Percentiles rank a stretch among this genome's conserved stretches.
These are phyloP conservation scores for Volutella citrinella DNA, from an alignment of 2,329 filamentous ascomycete genomes.

Conservation along the genomic window DNA sequence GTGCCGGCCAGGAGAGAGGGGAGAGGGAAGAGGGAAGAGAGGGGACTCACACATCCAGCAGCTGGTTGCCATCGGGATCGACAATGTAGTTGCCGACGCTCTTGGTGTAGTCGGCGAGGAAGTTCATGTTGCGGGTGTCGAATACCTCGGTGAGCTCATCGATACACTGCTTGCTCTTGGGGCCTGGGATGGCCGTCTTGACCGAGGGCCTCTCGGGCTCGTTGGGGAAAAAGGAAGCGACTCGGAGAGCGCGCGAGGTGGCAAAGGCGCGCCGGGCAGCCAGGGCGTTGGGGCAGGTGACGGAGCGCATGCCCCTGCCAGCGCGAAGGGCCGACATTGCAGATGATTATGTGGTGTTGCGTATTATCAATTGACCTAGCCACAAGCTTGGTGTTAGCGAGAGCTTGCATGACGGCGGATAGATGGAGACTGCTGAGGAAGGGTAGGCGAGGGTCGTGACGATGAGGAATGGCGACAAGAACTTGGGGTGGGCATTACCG, in stretches of 20 bases:
- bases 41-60: slow-evolving; percentile 65
- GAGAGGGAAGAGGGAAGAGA: too few relatives aligned
- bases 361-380: too few relatives aligned
- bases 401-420: too few relatives aligned
- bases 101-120: slow-evolving; percentile 72
- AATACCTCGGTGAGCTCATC: slow-evolving; percentile 75
- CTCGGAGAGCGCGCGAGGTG: slow-evolving; percentile 19
- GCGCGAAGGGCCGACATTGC: slow-evolving; percentile 31
- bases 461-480: too few relatives aligned
- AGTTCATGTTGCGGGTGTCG: slow-evolving; percentile 82
- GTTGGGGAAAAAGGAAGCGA: slow-evolving; percentile 39
- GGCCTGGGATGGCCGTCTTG: slow-evolving; percentile 69
- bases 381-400: too few relatives aligned
- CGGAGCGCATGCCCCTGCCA: slow-evolving; percentile 22
- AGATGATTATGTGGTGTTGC: not conserved
- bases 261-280: slow-evolving; percentile 22
- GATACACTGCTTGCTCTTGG: slow-evolving; percentile 66
- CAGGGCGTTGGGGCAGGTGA: slow-evolving; percentile 16
- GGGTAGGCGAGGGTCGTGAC: too few relatives aligned
- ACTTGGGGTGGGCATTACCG: too few relatives aligned
- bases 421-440: too few relatives aligned
- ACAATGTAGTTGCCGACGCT: slow-evolving; percentile 79
- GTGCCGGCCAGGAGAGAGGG: too few relatives aligned
- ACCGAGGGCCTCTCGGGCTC: slow-evolving; percentile 53
- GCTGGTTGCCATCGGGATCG: slow-evolving; percentile 67